Base-by-base conservation (phyloP, 352 stramenopile species). In the Pythium phragmitis region DNA sequence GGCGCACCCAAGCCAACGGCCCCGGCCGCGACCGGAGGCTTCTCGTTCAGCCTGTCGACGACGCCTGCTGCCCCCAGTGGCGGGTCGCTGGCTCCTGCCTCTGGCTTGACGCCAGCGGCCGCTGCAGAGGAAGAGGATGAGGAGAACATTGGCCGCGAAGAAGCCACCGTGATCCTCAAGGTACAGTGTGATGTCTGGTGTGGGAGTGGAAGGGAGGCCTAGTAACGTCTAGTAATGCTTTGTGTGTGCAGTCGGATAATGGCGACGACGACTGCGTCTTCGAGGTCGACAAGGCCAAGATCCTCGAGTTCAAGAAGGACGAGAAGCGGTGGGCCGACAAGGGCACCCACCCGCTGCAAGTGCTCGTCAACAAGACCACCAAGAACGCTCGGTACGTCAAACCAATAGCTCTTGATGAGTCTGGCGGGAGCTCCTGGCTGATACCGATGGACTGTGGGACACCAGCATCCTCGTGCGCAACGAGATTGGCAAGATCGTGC, bases 241-340 rank as follows among this genome's bases (percentile, higher is more conserved):
- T 30, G 6, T 4, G 30, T 58, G 23, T 49, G 30, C 56, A 92
- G 82, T 76, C 77, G 23, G 79, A 88, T 53, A 85, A 80, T 34
- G 57, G 72, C 3, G 85, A 96, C 28, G 87, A 96, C 21, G 77
- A 91, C 17, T 80, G 71, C 55, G 71, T 85, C 21, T 96, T 93
- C 57, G 83, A 93, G 45, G 74, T 68, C 7, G 82, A 91, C 12
- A 91, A 91, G 70, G 78, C 75, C 55, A 94, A 91, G 70, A 58
- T 94, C 26, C 84, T 89, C 58, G 85, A 93, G 68, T 93, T 93
- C 64, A 94, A 91, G 65, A 92, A 89, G 55, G 80, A 90, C 65
- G 87, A 94, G 63, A 96, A 92, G 71, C 83, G 82, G 33, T 96
- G 87, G 87, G 87, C 85, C 11, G 85, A 96, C 78, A 93, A 94